phyloP scores from a whole-genome alignment of 2,329 filamentous ascomycete species.

The Domatiomyces globalis region DNA sequence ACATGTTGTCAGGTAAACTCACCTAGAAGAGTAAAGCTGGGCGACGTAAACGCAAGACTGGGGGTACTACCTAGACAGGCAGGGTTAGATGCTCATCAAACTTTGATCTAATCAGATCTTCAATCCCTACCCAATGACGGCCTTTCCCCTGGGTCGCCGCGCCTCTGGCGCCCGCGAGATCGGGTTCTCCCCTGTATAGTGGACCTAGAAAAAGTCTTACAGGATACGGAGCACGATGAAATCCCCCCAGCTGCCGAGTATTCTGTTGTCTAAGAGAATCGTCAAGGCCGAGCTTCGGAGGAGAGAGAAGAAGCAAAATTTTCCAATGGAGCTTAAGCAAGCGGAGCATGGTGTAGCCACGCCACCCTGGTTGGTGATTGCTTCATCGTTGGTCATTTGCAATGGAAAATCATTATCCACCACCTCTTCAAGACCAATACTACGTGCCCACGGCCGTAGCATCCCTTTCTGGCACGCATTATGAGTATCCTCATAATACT shows the following conservation, averaged over 20 bases:
- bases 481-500: background rate
- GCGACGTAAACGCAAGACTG: background rate
- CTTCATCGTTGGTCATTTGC: background rate
- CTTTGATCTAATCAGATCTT: background rate
- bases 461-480: background rate
- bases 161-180: background rate
- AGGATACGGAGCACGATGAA: background rate
- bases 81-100: background rate
- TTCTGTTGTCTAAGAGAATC: background rate
- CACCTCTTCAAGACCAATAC: background rate
- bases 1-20: background rate
- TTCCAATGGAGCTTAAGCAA: background rate
- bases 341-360: background rate
- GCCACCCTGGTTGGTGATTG: background rate
- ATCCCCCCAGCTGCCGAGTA: background rate
- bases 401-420: background rate
- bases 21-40: background rate
- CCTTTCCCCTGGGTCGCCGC: background rate
- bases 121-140: background rate
- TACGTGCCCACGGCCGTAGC: background rate
- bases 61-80: background rate
- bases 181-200: too few relatives aligned
- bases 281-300: background rate
- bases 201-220: background rate
- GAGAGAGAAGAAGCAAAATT: background rate